Base-by-base conservation (phyloP, 805 yeast species). In the Saturnispora sanitii region DNA sequence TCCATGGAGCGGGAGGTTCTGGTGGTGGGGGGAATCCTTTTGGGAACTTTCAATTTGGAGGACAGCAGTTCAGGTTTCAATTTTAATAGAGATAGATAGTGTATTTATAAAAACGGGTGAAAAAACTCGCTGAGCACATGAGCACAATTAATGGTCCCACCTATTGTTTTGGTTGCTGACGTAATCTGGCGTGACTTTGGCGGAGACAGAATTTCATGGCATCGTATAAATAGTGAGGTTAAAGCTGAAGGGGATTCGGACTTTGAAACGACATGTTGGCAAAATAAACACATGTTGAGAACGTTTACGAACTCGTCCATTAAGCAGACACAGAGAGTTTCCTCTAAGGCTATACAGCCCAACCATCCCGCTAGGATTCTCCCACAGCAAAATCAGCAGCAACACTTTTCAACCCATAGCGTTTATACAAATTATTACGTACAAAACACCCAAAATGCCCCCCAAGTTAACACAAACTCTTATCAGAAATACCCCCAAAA, bases 261-360 rank as follows among this genome's bases (percentile, higher is more conserved):
- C 17, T 28, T 12, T 11, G 17, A 11, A 6, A 28, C 6, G 17
- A 12, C 32, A 13, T 6, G 17, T 7, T 28, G 17, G 12, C 6
- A 7, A 9, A 12, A 19, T 16, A 6, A 12, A 27, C n/a, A 32
- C 6, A 58, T 58, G 63, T 47, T 58, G n/a, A 58, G 62, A 51
- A 41, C 55, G 18, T 32, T 58, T 30, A 56, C 61, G 7, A 31
- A 56, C 16, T 51, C 45, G 23, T 56, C 61, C 15, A 42, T 58
- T 29, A 57, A 56, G 31, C 63, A 58, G 42, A 19, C 25, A 16
- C 63, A 58, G 35, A 47, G 62, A 42, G 61, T 51, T 30, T 54
- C 61, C 9, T 40, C 58, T 12, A 58, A 57, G 45, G 61, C 61
- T 4, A 36, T 57, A 22, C 62, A 54, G 32, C 62, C 56, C 34